These are phyloP conservation scores for Coemansia sp. DNA, from an alignment of 192 early-diverging fungal species.

Conservation along the genomic window DNA sequence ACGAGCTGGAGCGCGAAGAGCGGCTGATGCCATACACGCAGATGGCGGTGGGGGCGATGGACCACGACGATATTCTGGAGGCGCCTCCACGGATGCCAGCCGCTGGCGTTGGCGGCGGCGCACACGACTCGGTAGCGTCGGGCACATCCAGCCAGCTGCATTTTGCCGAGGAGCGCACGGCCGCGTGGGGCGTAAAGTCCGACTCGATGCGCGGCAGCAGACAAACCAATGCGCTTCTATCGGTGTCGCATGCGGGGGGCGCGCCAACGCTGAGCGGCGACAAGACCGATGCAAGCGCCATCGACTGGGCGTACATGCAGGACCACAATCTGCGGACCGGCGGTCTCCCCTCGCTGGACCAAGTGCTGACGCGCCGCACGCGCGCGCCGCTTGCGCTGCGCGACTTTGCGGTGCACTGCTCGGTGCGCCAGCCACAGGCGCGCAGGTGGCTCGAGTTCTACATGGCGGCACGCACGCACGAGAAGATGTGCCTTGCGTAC, in stretches of 20 bases:
- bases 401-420: constrained; percentile 57
- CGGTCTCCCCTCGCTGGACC: constrained; percentile 57
- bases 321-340: constrained; percentile 57
- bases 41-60: constrained; percentile 42
- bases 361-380: constrained; percentile 53
- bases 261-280: constrained; percentile 3
- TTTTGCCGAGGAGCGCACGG: not conserved
- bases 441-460: constrained; percentile 59
- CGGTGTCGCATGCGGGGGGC: not conserved
- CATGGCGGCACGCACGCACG: constrained; percentile 55
- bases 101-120: not conserved
- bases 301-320: constrained; percentile 59
- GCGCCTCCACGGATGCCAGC: not conserved
- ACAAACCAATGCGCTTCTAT: not conserved
- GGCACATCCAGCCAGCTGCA: not conserved
- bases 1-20: constrained; percentile 57
- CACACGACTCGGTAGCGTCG: constrained; percentile 1
- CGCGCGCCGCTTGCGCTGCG: constrained; percentile 51
- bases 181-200: constrained; percentile 3
- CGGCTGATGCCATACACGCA: constrained; percentile 52
- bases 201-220: not conserved
- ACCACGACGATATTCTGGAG: not conserved
- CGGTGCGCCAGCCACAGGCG: constrained; percentile 58
- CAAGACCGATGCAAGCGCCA: constrained; percentile 3
- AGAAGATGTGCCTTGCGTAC: constrained; percentile 57